Evolutionary conservation across 345 rosid species (phyloP), one percentile per base, ranked within the genome.

Genomic region (Eutrema japonicum): DNA sequence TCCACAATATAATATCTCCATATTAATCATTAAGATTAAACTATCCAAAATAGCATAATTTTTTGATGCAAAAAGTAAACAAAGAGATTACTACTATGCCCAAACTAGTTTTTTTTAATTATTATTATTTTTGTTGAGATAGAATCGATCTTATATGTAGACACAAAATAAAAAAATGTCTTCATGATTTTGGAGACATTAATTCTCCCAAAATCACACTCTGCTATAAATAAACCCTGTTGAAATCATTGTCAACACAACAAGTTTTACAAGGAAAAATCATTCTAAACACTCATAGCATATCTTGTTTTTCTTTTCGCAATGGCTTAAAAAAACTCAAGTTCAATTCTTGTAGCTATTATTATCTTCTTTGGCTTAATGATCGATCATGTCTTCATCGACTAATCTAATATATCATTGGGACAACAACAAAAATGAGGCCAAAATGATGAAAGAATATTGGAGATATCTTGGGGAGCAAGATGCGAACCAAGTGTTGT

Each of bases 361-460:
- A 46, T 53, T 16, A 42, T 32, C 37, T 42, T 53, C 55, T 43
- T 63, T 53, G 8, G 46, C 4, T 26, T 45, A 29, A 13, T 72
- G 16, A 62, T 63, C 37, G 16, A 62, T 63, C 37, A 32, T 42
- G 9, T 53, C 29, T 42, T 52, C 70, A 35, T 72, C 55, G 30
- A 30, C 76, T 8, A 52, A 8, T 63, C 42, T 22, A 14, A 13
- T 63, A 10, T 22, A 37, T 30, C 43, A 53, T 42, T 26, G 53
- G 32, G 10, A 12, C 29, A 52, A 51, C 42, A 52, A 63, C 38
- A 18, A 33, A 63, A 42, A 12, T n/a, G 18, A 51, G 12, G 10
- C 43, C 42, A 30, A 8, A n/a, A 35, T 11, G 33, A 40, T 8
- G 22, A 41, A 62, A 51, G n/a, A n/a, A n/a, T n/a, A n/a, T n/a